Evolutionary conservation across 495 filamentous ascomycete species (phyloP), one percentile per base, ranked within the genome.

Genomic region (Podospora didyma): DNA sequence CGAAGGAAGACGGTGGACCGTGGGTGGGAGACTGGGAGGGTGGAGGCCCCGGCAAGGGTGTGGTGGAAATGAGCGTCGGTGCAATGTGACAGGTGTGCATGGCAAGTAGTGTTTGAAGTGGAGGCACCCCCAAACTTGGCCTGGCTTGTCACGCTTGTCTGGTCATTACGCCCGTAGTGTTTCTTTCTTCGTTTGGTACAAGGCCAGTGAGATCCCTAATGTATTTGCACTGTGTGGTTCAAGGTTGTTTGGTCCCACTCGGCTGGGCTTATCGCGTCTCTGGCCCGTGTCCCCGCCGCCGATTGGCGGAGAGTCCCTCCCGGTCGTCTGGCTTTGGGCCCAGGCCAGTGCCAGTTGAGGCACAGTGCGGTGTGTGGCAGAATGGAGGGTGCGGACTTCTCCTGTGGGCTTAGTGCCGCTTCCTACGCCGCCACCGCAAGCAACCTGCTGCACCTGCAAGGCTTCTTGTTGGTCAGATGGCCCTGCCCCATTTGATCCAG

Each of bases 61-160:
- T 31, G 26, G 51, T 53, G 53, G 63, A 68, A 68, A 66, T 68
- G 65, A 68, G 58, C n/a, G 53, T 50, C 48, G 58, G 58, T 44
- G 53, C 59, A 49, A 61, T 65, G 65, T 60, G 56, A 59, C 59
- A 55, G 52, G 48, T 24, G 49, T 54, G 62, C 59, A 62, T 57
- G 51, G 54, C 54, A 52, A 28, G 65, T 62, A 62, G 65, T 59
- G 44, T 67, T 47, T 56, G 48, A 37, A 58, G 65, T 63, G 65
- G 65, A 65, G 58, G 37, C 26, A 12, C 44, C 39, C 31, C 60
- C 56, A 42, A 42, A 7, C 2, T 28, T 20, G 34, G 21, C 17
- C 39, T 11, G 12, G 37, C 42, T 35, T 41, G 51, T 37, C 34
- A 0, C 34, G 14, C 50, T 26, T 20, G 39, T 45, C 37, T 50